Percentiles rank a stretch among this genome's conserved stretches.
Evolutionary conservation across 305 asterid genomes (phyloP).

Genomic region (Fraxinus albicans): DNA sequence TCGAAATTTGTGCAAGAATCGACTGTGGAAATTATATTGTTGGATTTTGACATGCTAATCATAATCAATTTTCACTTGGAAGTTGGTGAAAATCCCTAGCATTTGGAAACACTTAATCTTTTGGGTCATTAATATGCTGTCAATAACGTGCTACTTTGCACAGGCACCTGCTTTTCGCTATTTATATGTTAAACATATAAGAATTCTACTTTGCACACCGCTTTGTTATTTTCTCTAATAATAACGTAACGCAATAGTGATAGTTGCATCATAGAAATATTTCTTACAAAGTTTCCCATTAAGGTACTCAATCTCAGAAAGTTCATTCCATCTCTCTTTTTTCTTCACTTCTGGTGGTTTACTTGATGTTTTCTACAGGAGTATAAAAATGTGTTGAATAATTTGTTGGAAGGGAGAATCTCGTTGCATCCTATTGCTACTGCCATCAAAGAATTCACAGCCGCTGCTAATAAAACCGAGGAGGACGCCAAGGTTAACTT

Average conservation of each 20-base stretch:
- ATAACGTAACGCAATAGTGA: background rate
- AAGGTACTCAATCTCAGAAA: background rate
- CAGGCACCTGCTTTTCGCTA: background rate
- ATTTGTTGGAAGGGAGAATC: slow-evolving; percentile 48
- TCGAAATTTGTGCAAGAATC: background rate
- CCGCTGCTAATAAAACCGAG: slow-evolving; percentile 49
- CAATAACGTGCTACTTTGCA: background rate
- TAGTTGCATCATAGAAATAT: background rate
- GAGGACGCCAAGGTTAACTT: slow-evolving; percentile 63
- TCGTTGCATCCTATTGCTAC: slow-evolving; percentile 55
- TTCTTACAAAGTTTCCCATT: background rate
- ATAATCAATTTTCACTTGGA: background rate
- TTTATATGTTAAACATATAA: background rate
- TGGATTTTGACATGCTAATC: background rate
- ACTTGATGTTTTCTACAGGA: slow-evolving; percentile 38
- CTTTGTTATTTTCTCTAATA: background rate
- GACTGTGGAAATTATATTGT: background rate
- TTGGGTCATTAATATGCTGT: background rate
- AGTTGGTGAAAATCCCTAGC: background rate
- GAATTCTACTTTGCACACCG: background rate
- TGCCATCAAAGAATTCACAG: slow-evolving; percentile 61
- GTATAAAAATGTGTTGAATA: slow-evolving; percentile 42
- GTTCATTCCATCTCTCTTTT: background rate
- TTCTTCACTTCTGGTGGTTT: background rate
- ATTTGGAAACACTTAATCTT: background rate